Conservation (phyloP, 106 monocot genomes). For the Xerophyta viscosa region DNA sequence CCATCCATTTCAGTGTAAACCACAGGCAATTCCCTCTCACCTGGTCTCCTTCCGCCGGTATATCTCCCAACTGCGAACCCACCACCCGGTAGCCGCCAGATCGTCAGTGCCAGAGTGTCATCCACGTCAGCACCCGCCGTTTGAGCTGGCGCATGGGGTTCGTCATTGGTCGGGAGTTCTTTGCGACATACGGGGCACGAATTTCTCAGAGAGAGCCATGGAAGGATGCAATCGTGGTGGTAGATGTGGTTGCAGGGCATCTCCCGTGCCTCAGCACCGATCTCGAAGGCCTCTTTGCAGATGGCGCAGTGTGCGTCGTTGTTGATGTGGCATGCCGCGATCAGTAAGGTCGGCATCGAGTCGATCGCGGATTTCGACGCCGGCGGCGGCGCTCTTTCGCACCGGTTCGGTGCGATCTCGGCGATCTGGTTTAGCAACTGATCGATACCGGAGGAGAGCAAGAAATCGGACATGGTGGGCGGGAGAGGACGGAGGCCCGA, state of each 20-base stretch:
- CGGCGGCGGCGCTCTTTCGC: constrained; percentile 13
- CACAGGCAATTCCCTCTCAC: constrained; percentile 37
- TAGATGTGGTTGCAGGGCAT: constrained; percentile 41
- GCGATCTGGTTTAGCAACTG: constrained; percentile 21
- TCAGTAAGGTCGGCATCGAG: constrained; percentile 23
- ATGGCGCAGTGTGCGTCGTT: constrained; percentile 24
- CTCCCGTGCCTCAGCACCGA: constrained; percentile 20
- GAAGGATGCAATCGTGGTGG: constrained; percentile 32
- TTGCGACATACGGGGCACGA: constrained; percentile 28
- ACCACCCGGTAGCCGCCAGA: constrained; percentile 65
- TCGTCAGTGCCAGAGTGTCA: constrained; percentile 46
- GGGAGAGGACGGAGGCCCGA: constrained; percentile 20
- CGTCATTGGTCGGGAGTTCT: constrained; percentile 6
- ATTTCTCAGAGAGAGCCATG: constrained; percentile 25
- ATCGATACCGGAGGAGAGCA: constrained; percentile 22
- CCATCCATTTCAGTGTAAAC: constrained; percentile 70
- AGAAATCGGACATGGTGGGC: constrained; percentile 17
- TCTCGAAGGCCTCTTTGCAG: constrained; percentile 30
- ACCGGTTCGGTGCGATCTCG: constrained; percentile 3
- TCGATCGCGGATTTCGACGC: constrained; percentile 17
- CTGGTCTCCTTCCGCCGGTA: constrained; percentile 19
- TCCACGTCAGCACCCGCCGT: constrained; percentile 11
- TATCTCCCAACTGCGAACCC: constrained; percentile 64
- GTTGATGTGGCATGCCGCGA: constrained; percentile 1
- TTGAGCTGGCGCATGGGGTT: not conserved